phyloP scores from a whole-genome alignment of 495 filamentous ascomycete genomes.

The Friedmanniomyces simplex region DNA sequence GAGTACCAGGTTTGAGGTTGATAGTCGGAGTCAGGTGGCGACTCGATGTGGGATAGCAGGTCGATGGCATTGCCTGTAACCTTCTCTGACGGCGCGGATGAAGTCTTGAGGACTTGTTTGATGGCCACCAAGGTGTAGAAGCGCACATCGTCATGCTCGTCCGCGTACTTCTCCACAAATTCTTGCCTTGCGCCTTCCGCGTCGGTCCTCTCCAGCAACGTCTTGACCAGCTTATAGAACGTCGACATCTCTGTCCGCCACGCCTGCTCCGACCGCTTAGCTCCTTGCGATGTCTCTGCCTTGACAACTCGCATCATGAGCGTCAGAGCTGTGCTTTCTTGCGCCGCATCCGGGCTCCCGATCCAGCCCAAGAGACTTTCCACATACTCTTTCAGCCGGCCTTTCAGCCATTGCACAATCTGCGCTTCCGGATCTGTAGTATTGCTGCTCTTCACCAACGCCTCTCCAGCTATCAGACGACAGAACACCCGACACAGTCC shows the following conservation, averaged over 20 bases:
- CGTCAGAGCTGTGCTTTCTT: conserved; percentile 52
- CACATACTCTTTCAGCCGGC: conserved; percentile 55
- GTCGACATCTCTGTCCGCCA: conserved; percentile 47
- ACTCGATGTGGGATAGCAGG: conserved; percentile 55
- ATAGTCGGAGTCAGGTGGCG: conserved; percentile 51
- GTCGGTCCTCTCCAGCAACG: conserved; percentile 47
- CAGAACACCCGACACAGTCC: conserved; percentile 81
- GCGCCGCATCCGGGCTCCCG: conserved; percentile 14
- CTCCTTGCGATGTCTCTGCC: conserved; percentile 55
- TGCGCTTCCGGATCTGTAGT: conserved; percentile 61
- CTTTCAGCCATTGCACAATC: conserved; percentile 69
- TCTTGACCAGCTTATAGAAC: conserved; percentile 52
- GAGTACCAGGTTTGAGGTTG: conserved; percentile 47
- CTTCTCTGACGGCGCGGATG: neutral
- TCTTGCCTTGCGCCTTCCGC: conserved; percentile 51
- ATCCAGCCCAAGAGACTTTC: conserved; percentile 20
- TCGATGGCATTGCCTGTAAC: conserved; percentile 15
- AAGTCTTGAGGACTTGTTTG: conserved; percentile 26
- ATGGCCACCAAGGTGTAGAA: conserved; percentile 67
- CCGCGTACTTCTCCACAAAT: conserved; percentile 66
- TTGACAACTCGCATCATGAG: conserved; percentile 77
- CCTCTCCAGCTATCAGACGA: conserved; percentile 66
- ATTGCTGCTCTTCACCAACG: conserved; percentile 50
- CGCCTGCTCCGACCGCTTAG: conserved; percentile 47
- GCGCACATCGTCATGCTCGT: conserved; percentile 72